These are phyloP conservation scores for Macadamia integrifolia DNA, from an alignment of 164 flowering plant species.

Conservation along the genomic window DNA sequence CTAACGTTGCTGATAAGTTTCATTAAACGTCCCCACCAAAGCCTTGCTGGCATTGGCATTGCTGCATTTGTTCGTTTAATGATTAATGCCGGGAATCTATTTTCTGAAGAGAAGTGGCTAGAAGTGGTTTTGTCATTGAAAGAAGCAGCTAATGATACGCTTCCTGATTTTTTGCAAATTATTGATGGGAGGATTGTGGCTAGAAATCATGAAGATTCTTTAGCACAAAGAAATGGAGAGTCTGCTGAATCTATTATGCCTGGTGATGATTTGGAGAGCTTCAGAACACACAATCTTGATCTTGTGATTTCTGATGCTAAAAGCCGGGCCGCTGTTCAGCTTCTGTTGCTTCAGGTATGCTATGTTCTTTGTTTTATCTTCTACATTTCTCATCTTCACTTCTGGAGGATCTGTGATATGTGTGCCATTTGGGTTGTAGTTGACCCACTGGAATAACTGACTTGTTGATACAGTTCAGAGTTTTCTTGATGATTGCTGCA, in stretches of 20 bases:
- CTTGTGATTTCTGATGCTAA: conserved; percentile 74
- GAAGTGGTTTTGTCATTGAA: conserved; percentile 80
- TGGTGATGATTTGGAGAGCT: conserved; percentile 49
- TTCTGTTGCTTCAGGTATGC: conserved; percentile 81
- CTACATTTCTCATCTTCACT: neutral
- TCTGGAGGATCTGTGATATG: neutral
- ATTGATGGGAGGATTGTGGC: conserved; percentile 26
- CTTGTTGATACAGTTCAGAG: no score
- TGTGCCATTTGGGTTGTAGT: neutral
- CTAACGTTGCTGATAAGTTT: conserved; percentile 76
- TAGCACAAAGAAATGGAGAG: conserved; percentile 28
- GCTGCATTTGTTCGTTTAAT: conserved; percentile 94
- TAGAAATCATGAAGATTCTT: conserved; percentile 28
- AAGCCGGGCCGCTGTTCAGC: conserved; percentile 92
- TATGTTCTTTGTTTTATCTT: neutral
- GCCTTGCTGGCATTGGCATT: conserved; percentile 98
- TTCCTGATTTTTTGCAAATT: conserved; percentile 72
- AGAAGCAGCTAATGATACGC: conserved; percentile 81
- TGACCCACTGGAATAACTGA: no score
- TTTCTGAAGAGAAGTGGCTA: conserved; percentile 91
- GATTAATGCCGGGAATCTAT: conserved; percentile 87
- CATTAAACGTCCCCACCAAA: conserved; percentile 91
- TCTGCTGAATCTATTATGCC: conserved; percentile 28
- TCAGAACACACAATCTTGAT: conserved; percentile 40
- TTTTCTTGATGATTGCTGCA: no score